A percentile compares a stretch with the other conserved stretches of the same genome.
Evolutionary conservation across 306 rosid species (phyloP).

Genomic region (Senna tora): DNA sequence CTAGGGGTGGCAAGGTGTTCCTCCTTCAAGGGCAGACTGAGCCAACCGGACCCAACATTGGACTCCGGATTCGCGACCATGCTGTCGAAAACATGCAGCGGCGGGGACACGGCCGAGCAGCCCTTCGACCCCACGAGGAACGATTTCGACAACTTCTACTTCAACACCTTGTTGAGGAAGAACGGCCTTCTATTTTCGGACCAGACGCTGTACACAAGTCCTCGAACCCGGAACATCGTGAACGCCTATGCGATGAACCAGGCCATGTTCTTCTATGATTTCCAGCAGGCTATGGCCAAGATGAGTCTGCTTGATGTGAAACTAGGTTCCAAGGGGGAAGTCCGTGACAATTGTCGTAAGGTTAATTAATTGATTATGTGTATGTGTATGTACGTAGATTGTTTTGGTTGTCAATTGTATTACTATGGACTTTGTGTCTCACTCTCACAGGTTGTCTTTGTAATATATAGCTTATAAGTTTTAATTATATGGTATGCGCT

Average conservation of each 20-base stretch:
- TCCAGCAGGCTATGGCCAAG: constrained; percentile 77
- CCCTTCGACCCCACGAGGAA: constrained; percentile 64
- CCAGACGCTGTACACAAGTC: constrained; percentile 60
- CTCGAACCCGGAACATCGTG: constrained; percentile 64
- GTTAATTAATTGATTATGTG: constrained; percentile 57
- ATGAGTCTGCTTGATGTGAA: constrained; percentile 77
- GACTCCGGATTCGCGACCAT: constrained; percentile 58
- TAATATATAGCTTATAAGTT: no score
- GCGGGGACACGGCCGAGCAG: constrained; percentile 64
- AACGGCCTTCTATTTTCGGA: constrained; percentile 75
- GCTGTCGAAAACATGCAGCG: constrained; percentile 60
- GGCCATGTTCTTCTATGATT: constrained; percentile 82
- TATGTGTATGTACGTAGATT: no score
- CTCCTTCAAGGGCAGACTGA: constrained; percentile 68
- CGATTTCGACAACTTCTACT: constrained; percentile 69
- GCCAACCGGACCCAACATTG: constrained; percentile 49
- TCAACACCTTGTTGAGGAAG: constrained; percentile 47
- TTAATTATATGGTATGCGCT: no score
- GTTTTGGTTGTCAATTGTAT: not conserved
- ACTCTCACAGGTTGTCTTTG: no score
- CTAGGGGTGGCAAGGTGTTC: constrained; percentile 89
- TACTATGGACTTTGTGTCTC: not conserved
- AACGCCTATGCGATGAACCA: constrained; percentile 71
- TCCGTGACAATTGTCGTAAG: constrained; percentile 64
- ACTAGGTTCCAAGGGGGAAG: constrained; percentile 63